Base-by-base conservation (phyloP, 2,329 filamentous ascomycete genomes). In the Parafenestella ontariensis region DNA sequence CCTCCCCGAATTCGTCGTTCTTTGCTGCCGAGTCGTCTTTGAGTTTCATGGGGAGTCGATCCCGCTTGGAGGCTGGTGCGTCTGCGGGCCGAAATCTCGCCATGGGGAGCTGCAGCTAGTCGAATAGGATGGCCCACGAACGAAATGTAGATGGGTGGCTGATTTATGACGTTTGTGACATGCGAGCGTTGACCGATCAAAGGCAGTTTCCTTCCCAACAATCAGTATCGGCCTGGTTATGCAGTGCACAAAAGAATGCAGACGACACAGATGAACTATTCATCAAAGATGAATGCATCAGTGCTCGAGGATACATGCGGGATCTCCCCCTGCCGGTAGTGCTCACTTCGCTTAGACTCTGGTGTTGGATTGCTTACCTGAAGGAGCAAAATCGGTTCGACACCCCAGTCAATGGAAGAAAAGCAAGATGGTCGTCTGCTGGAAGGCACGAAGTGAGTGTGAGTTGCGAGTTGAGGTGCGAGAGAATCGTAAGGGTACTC, bases 341-440 rank as follows among this genome's bases (percentile, higher is more conserved):
- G 37, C 52, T 51, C 41, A 37, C 43, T 48, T 63, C 53, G 55
- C 56, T 64, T 66, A 61, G 15, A 21, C n/a, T 44, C 29, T 36
- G 33, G 36, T 15, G 34, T 29, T 48, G 49, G 44, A 18, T 23
- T 62, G 52, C 62, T 65, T 65, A 67, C 64, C 64, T 59, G 48
- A 47, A 56, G 36, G 29, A 56, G 54, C 29, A 58, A 46, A 6
- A 48, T 46, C 31, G 17, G 44, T 24, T 41, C 37, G 24, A 18
- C n/a, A 43, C 18, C 45, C 42, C 33, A 47, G 29, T 33, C 26
- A 29, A 37, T 34, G 11, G 18, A 15, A 15, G n/a, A 40, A 48
- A 49, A 46, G 34, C 41, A 39, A 52, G 52, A 49, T 39, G 33
- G 9, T n/a, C 9, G 31, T 23, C 33, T 40, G 46, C 18, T 13